Evolutionary conservation across 345 rosid species (phyloP).

Genomic region (Luvunga scandens): DNA sequence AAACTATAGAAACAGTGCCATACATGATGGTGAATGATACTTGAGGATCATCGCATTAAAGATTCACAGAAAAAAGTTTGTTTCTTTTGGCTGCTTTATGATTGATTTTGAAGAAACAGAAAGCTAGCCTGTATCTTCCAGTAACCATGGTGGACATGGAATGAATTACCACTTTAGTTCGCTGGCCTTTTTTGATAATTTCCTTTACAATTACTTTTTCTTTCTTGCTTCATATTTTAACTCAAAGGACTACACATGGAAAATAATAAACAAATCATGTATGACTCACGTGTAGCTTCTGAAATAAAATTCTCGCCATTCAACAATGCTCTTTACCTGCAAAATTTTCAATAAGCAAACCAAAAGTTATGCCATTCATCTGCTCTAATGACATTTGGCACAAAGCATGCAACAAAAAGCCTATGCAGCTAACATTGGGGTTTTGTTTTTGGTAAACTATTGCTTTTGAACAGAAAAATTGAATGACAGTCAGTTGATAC

Average conservation of each 20-base stretch:
- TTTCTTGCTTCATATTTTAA: neutral
- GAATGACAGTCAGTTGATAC: neutral
- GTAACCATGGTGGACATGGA: neutral
- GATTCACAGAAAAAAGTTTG: neutral
- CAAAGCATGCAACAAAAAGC: neutral
- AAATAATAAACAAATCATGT: neutral
- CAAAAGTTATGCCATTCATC: neutral
- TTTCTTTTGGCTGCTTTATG: neutral
- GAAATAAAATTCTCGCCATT: constrained; percentile 87
- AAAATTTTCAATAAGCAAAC: constrained; percentile 18
- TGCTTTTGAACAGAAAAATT: neutral
- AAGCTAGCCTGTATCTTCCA: neutral
- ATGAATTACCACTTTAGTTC: neutral
- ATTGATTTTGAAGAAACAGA: neutral
- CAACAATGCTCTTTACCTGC: constrained; percentile 88
- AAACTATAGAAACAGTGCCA: neutral
- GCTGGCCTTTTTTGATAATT: neutral
- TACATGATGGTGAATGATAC: neutral
- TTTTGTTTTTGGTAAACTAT: neutral
- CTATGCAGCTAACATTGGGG: neutral
- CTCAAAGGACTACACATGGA: neutral
- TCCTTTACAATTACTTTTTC: neutral
- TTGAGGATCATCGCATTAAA: neutral
- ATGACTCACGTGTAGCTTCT: constrained; percentile 74
- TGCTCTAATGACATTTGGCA: neutral